Evolutionary conservation across 352 stramenopile species (phyloP).

Genomic region (Blastocystis sp.): DNA sequence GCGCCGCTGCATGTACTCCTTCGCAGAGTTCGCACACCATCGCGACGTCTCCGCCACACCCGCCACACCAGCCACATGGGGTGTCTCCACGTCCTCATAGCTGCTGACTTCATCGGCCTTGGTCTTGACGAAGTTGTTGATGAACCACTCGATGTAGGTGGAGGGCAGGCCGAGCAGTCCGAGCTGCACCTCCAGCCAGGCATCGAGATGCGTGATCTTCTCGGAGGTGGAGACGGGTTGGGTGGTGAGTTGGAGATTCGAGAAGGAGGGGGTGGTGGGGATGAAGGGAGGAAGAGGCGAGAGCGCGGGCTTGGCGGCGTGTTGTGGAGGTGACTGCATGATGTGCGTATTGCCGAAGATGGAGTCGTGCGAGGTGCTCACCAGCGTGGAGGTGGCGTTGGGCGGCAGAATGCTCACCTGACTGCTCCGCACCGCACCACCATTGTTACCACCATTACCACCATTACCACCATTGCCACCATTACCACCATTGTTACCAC

Average conservation of each 20-base stretch:
- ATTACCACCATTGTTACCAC: no score
- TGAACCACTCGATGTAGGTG: slow-evolving; percentile 55
- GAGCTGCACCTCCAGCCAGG: slow-evolving; percentile 49
- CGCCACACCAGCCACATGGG: no score
- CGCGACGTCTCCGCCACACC: neutral
- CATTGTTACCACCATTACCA: no score
- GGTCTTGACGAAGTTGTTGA: slow-evolving; percentile 41
- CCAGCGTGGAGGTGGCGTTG: neutral
- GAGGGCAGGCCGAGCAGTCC: slow-evolving; percentile 30
- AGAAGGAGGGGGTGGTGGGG: slow-evolving; percentile 15
- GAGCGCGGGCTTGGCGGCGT: neutral
- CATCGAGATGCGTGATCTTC: slow-evolving; percentile 12
- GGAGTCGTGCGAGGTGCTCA: neutral
- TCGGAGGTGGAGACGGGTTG: neutral
- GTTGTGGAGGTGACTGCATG: neutral
- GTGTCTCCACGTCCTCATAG: neutral
- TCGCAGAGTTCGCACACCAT: neutral
- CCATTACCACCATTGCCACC: no score
- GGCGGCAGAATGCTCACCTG: neutral
- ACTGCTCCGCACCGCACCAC: neutral
- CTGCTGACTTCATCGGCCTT: neutral
- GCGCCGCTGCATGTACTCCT: neutral
- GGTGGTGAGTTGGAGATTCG: slow-evolving; percentile 2
- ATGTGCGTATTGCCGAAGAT: no score
- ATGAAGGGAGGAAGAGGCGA: neutral